Percentiles rank a stretch among this genome's conserved stretches.
These are phyloP conservation scores for Aphanomyces euteiches DNA, from an alignment of 352 stramenopile species.

Conservation along the genomic window DNA sequence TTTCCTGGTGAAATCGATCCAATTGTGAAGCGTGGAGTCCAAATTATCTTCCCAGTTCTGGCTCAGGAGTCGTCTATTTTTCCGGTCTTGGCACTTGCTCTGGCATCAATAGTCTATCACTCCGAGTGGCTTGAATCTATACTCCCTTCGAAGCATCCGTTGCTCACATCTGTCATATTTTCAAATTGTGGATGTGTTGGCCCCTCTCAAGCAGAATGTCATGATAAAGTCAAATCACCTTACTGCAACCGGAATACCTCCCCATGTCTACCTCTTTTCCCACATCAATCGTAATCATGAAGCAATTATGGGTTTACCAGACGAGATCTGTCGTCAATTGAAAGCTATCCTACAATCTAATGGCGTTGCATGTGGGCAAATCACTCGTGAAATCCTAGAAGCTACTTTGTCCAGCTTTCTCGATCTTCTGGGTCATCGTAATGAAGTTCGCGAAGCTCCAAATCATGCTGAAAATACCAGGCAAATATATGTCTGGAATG, in stretches of 20 bases:
- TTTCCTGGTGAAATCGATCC: too few species aligned
- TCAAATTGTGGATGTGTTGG: neutral
- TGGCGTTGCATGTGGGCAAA: neutral
- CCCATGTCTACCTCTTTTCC: conserved; percentile 16
- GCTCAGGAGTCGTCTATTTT: neutral
- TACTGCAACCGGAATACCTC: conserved; percentile 6
- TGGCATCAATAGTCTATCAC: conserved; percentile 16
- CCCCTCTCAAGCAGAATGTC: neutral
- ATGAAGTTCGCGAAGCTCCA: too few species aligned
- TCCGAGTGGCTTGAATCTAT: neutral
- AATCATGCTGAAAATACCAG: neutral
- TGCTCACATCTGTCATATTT: conserved; percentile 1
- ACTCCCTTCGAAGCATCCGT: neutral
- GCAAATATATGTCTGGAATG: neutral
- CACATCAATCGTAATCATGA: too few species aligned
- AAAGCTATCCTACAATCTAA: too few species aligned
- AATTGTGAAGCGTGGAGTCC: too few species aligned
- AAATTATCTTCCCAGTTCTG: neutral
- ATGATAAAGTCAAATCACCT: neutral
- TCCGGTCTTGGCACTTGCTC: neutral
- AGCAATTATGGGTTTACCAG: neutral
- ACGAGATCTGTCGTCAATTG: neutral
- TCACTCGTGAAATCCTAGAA: neutral
- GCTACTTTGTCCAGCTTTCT: neutral
- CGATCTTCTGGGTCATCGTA: neutral